Evolutionary conservation across 352 stramenopile genomes (phyloP).

Genomic region (Pythium coloratum): DNA sequence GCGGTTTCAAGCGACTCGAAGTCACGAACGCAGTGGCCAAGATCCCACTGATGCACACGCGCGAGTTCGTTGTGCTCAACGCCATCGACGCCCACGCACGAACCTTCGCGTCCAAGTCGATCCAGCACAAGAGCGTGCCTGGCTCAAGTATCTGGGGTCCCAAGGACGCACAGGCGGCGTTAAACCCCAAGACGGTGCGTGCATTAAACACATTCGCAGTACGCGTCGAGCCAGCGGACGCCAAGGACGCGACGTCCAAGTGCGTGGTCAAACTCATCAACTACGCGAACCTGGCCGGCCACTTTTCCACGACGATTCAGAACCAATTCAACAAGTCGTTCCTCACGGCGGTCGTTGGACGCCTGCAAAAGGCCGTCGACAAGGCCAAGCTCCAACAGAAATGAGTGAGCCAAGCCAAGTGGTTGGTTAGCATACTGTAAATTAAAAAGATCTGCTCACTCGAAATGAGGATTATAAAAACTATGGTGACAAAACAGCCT

Average conservation of each 20-base stretch:
- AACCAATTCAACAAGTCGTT: constrained; percentile 27
- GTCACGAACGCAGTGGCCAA: constrained; percentile 19
- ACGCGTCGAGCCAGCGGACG: background rate
- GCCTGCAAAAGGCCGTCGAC: constrained; percentile 29
- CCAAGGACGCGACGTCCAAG: constrained; percentile 3
- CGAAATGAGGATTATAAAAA: background rate
- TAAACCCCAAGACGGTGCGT: background rate
- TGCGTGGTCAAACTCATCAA: constrained; percentile 24
- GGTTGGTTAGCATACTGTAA: background rate
- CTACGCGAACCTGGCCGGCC: constrained; percentile 24
- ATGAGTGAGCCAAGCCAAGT: background rate
- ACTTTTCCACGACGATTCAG: constrained; percentile 19
- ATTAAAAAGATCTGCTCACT: background rate
- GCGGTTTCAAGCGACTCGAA: constrained; percentile 29
- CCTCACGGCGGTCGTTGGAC: constrained; percentile 21
- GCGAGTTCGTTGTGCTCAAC: constrained; percentile 36
- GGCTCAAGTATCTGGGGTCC: constrained; percentile 6
- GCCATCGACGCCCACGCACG: constrained; percentile 19
- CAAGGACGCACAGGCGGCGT: background rate
- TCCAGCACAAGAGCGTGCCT: constrained; percentile 20
- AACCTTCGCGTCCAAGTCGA: constrained; percentile 27
- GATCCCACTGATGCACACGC: constrained; percentile 25
- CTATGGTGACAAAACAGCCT: background rate
- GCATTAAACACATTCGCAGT: constrained; percentile 28
- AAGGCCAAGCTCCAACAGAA: background rate